A percentile compares a stretch with the other conserved stretches of the same genome.
Conservation (phyloP, 2,329 filamentous ascomycete genomes). For the Diaporthe citriasiana region DNA sequence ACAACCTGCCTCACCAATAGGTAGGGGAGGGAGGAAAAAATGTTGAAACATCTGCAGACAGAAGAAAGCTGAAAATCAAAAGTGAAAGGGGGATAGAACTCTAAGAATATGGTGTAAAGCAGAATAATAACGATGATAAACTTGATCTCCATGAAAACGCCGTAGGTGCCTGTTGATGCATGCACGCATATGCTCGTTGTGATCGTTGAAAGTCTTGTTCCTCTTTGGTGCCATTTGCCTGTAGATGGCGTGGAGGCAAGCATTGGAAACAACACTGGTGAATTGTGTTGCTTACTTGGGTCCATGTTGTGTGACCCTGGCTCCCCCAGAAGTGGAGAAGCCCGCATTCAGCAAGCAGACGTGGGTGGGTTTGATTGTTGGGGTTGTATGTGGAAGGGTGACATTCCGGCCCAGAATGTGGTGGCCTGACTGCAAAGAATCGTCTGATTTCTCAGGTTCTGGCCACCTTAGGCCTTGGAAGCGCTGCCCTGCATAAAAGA, state of each 20-base stretch:
- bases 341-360: constrained; percentile 3
- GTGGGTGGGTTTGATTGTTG: constrained; percentile 17
- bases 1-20: neutral
- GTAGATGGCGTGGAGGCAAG: neutral
- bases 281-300: constrained; percentile 10
- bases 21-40: neutral
- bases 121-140: constrained; percentile 5
- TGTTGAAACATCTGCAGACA: constrained; percentile 22
- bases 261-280: constrained; percentile 1
- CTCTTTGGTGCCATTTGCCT: neutral
- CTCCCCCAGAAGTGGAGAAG: constrained; percentile 31
- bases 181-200: constrained; percentile 39
- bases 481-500: constrained; percentile 61
- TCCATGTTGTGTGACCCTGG: constrained; percentile 16
- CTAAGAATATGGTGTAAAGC: constrained; percentile 26
- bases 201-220: constrained; percentile 23
- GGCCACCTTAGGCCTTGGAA: constrained; percentile 16
- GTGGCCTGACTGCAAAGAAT: constrained; percentile 40
- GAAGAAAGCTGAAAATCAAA: neutral
- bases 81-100: neutral
- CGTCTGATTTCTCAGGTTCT: constrained; percentile 11
- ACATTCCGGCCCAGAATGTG: constrained; percentile 38
- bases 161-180: constrained; percentile 37
- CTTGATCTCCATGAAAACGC: constrained; percentile 31
- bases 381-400: constrained; percentile 36